phyloP scores from a whole-genome alignment of 441 rosid species.

The Mallotus japonicus region DNA sequence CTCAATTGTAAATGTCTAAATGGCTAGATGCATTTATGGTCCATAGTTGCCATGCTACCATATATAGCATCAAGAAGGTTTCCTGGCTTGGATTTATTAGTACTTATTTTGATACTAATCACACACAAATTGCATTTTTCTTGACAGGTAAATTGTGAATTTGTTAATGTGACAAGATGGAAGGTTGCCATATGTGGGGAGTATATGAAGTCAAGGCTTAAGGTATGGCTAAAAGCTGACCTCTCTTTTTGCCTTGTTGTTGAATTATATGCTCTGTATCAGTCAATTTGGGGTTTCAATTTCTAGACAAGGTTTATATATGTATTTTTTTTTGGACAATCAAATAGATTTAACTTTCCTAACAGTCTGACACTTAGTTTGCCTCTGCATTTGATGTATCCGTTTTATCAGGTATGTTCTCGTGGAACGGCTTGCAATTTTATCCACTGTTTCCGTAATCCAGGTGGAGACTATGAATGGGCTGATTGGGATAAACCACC shows the following conservation, averaged over 20 bases:
- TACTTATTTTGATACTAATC: not conserved
- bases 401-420: constrained; percentile 67
- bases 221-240: constrained; percentile 32
- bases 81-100: not conserved
- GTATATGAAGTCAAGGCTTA: constrained; percentile 77
- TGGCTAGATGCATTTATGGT: not conserved
- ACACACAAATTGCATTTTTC: not conserved
- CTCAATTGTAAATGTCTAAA: not conserved
- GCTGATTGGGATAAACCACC: constrained; percentile 93
- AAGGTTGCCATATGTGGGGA: constrained; percentile 97
- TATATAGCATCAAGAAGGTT: not conserved
- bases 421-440: constrained; percentile 93
- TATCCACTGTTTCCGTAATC: constrained; percentile 92
- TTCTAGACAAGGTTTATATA: not conserved
- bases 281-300: not conserved
- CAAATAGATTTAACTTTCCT: not conserved
- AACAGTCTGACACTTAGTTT: not conserved
- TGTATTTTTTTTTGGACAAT: not conserved
- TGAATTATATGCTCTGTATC: not conserved
- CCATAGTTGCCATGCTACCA: not conserved
- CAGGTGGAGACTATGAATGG: constrained; percentile 98
- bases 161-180: constrained; percentile 83
- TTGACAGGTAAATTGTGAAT: constrained; percentile 77
- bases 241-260: constrained; percentile 5
- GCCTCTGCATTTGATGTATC: constrained; percentile 11